phyloP scores from a whole-genome alignment of 495 filamentous ascomycete genomes.

The Hypoxylon fuscum region DNA sequence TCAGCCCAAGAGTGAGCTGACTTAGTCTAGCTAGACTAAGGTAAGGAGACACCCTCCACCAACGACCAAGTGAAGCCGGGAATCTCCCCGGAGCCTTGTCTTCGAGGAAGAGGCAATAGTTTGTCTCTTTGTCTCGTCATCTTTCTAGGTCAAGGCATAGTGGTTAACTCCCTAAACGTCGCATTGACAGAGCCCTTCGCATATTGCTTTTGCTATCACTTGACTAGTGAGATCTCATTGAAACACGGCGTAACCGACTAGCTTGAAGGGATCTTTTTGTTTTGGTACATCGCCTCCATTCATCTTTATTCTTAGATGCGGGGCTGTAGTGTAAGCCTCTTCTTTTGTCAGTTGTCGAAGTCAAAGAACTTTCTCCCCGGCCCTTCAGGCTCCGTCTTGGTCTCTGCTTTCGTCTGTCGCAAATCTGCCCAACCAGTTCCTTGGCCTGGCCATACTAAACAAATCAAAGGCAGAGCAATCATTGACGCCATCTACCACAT shows the following conservation, averaged over 20 bases:
- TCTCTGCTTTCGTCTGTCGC: constrained; percentile 14
- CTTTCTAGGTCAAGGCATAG: constrained; percentile 11
- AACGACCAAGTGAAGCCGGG: constrained; percentile 9
- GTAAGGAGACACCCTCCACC: constrained; percentile 9
- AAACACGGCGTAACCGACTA: background rate
- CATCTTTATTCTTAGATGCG: constrained; percentile 16
- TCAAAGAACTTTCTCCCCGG: constrained; percentile 22
- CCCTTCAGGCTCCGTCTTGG: constrained; percentile 14
- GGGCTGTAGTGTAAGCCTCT: constrained; percentile 20
- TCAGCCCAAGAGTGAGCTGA: constrained; percentile 24
- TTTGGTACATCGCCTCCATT: constrained; percentile 2
- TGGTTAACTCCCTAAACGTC: constrained; percentile 6
- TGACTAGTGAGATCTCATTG: constrained; percentile 21
- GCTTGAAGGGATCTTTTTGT: constrained; percentile 30
- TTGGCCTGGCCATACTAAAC: constrained; percentile 3
- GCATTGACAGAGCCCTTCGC: constrained; percentile 10
- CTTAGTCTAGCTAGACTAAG: constrained; percentile 12
- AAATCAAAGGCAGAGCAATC: constrained; percentile 11
- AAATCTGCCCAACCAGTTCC: constrained; percentile 4
- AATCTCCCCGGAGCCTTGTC: constrained; percentile 24
- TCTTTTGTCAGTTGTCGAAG: constrained; percentile 5
- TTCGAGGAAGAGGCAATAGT: constrained; percentile 11
- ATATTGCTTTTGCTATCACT: constrained; percentile 18
- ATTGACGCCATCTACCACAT: constrained; percentile 21
- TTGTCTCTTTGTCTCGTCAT: constrained; percentile 27